phyloP scores from a whole-genome alignment of 2,329 filamentous ascomycete species.

The Hymenoscyphus albidus region DNA sequence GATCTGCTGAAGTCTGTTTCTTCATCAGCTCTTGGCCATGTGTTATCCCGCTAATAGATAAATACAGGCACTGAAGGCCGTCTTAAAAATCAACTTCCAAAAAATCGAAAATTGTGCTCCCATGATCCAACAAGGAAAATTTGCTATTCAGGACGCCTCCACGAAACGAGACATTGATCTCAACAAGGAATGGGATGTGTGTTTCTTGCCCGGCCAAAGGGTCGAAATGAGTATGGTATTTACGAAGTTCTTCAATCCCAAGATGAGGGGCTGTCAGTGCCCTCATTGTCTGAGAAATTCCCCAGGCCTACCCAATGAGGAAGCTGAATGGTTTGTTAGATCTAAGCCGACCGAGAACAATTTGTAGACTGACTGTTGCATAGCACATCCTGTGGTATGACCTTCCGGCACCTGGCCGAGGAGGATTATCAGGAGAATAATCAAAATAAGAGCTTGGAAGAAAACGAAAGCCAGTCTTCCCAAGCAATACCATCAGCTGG shows the following conservation, averaged over 20 bases:
- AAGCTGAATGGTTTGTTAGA: background rate
- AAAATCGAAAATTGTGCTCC: conserved; percentile 15
- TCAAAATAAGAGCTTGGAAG: too few relatives aligned
- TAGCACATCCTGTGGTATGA: too few relatives aligned
- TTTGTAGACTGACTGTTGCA: too few relatives aligned
- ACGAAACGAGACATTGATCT: conserved; percentile 27
- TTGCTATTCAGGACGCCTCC: conserved; percentile 29
- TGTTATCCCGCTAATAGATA: background rate
- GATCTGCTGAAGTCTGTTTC: conserved; percentile 23
- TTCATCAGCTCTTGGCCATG: background rate
- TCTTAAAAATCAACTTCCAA: conserved; percentile 30
- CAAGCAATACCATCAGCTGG: too few relatives aligned
- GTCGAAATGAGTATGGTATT: conserved; percentile 36
- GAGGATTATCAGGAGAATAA: too few relatives aligned
- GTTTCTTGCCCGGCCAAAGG: conserved; percentile 33
- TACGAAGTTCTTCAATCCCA: background rate
- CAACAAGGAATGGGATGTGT: conserved; percentile 23
- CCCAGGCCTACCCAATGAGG: background rate
- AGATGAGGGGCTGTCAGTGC: background rate
- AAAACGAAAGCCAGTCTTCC: too few relatives aligned
- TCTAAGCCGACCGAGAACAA: too few relatives aligned
- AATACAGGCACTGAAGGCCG: conserved; percentile 24
- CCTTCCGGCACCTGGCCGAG: too few relatives aligned
- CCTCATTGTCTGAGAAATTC: background rate
- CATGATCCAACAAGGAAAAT: conserved; percentile 31